Percentiles rank a stretch among this genome's conserved stretches.
These are phyloP conservation scores for Incumbomyces delicatus DNA, from an alignment of 2,329 filamentous ascomycete species.

Conservation along the genomic window DNA sequence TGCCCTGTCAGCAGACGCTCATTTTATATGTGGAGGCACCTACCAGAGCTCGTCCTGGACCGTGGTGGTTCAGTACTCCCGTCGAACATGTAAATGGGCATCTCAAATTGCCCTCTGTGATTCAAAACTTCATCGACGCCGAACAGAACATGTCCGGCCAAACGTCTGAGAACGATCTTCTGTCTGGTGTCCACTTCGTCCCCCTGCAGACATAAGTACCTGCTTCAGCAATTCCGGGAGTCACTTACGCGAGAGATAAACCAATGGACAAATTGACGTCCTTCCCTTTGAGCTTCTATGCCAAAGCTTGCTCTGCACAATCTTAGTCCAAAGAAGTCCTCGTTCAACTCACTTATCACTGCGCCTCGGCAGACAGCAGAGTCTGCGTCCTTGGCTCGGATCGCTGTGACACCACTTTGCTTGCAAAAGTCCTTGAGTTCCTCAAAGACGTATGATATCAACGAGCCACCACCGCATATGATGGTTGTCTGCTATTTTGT, in stretches of 20 bases:
- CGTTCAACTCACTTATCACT: not conserved
- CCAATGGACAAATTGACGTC: not conserved
- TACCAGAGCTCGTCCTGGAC: no score
- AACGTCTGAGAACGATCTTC: not conserved
- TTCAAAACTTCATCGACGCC: not conserved
- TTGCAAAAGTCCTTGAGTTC: not conserved
- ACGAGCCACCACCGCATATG: not conserved
- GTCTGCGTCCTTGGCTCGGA: not conserved
- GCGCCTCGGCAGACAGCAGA: slow-evolving; percentile 2
- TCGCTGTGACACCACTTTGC: not conserved
- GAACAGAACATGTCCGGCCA: not conserved
- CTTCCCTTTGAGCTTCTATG: not conserved
- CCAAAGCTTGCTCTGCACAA: not conserved
- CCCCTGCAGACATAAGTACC: not conserved
- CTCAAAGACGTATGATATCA: not conserved
- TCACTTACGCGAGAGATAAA: not conserved
- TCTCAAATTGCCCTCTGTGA: not conserved
- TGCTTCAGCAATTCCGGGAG: no score
- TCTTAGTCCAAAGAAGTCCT: slow-evolving; percentile 1
- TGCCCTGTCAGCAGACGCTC: no score
- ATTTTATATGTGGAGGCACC: no score
- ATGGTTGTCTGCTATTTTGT: not conserved
- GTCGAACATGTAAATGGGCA: not conserved
- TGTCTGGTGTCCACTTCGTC: not conserved
- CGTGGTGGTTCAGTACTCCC: no score